Base-by-base conservation (phyloP, 495 filamentous ascomycete genomes). In the Copromyces sp. region DNA sequence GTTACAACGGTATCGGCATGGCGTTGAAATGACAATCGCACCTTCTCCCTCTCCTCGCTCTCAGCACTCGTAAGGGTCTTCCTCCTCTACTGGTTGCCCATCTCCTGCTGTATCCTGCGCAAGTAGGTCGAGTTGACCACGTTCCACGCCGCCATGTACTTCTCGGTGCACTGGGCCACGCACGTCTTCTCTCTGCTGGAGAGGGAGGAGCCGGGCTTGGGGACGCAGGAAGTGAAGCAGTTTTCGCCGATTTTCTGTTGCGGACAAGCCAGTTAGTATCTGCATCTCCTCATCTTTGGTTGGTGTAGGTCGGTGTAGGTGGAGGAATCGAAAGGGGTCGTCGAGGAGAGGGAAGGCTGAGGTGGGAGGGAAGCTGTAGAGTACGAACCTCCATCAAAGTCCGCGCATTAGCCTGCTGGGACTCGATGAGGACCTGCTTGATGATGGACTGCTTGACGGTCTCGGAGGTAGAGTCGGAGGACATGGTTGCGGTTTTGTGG, bases 91-190 rank as follows among this genome's bases (percentile, higher is more conserved):
- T 73, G 69, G 75, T 77, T 77, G 29, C 72, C 75, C 9, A 76
- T 71, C 70, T 93, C 90, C 72, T 86, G 83, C 78, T 92, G 89
- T 82, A 97, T 86, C 77, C 93, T 87, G 68, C 78, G 78, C 74
- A 97, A 86, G 80, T 97, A 97, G 37, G 90, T 85, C 73, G 86
- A 79, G 81, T 90, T 93, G 72, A 97, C 91, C 71, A 86, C 84
- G 81, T 98, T 97, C 96, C 96, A 99, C 40, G 92, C 88, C 35
- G 86, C 83, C 87, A 98, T 97, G 85, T 99, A 99, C 84, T 99
- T 99, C 80, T 98, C 93, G 92, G 97, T 95, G 85, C 95, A 99
- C 73, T 86, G 83, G 8, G 90, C 91, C 73, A 95, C 87, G 87
- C 95, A 99, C 61, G 87, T 85, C 81, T 86, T 80, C 75, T 90